phyloP scores from a whole-genome alignment of 1,284 basidiomycete species.

The Moesziomyces globuligerus region DNA sequence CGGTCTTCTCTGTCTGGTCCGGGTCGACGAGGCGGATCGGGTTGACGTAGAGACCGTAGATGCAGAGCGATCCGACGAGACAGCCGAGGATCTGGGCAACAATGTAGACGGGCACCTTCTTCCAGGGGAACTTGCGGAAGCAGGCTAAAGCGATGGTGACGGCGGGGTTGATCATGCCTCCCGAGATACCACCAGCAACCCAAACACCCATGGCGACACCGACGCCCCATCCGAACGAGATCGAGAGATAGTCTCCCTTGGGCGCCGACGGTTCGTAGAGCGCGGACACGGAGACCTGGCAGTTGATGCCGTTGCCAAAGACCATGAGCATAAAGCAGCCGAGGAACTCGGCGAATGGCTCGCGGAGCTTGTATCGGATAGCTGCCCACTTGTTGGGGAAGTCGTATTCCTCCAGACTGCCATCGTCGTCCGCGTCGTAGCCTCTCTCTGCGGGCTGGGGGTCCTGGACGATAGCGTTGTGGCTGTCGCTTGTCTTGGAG shows the following conservation, averaged over 20 bases:
- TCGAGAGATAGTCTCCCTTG: slow-evolving; percentile 54
- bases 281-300: slow-evolving; percentile 50
- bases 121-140: slow-evolving; percentile 80
- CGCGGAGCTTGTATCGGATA: slow-evolving; percentile 51
- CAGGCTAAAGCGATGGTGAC: slow-evolving; percentile 76
- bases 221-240: slow-evolving; percentile 60
- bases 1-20: slow-evolving; percentile 70
- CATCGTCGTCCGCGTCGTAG: slow-evolving; percentile 10
- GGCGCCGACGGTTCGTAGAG: slow-evolving; percentile 34
- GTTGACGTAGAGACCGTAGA: slow-evolving; percentile 81
- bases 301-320: slow-evolving; percentile 62
- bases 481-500: slow-evolving; percentile 21
- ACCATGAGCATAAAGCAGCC: slow-evolving; percentile 58
- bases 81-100: slow-evolving; percentile 79
- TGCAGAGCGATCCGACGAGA: slow-evolving; percentile 75
- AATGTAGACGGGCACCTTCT: slow-evolving; percentile 80
- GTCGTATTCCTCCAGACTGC: slow-evolving; percentile 30
- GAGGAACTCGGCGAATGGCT: slow-evolving; percentile 58
- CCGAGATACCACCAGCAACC: slow-evolving; percentile 59
- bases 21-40: slow-evolving; percentile 72
- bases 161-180: slow-evolving; percentile 56
- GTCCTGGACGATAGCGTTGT: slow-evolving; percentile 12
- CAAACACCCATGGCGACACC: slow-evolving; percentile 62
- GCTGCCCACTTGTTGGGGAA: slow-evolving; percentile 59
- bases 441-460: slow-evolving; percentile 36